phyloP scores from a whole-genome alignment of 257 asterid genomes.

The Linaria vulgaris region DNA sequence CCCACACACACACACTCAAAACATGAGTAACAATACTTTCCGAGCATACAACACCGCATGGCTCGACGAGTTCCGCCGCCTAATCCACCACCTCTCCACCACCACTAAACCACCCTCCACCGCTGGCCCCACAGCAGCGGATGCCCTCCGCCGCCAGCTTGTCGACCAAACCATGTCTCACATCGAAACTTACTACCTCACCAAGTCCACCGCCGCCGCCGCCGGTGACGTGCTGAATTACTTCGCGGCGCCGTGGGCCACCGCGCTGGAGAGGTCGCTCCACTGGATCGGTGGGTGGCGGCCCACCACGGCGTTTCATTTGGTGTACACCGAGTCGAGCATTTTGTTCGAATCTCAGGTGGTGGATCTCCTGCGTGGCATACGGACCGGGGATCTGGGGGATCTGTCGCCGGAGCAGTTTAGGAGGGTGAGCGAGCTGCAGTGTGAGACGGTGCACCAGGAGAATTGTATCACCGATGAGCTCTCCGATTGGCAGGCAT shows the following conservation, averaged over 20 bases:
- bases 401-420: conserved; percentile 72
- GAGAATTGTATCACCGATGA: conserved; percentile 62
- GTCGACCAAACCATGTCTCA: conserved; percentile 46
- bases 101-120: conserved; percentile 36
- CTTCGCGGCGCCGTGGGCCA: conserved; percentile 60
- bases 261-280: conserved; percentile 65
- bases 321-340: conserved; percentile 75
- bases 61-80: conserved; percentile 48
- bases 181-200: conserved; percentile 51
- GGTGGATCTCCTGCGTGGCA: conserved; percentile 59
- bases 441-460: conserved; percentile 60
- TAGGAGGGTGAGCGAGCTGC: conserved; percentile 78
- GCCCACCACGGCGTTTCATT: conserved; percentile 84
- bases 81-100: conserved; percentile 42
- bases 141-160: conserved; percentile 29
- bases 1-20: not conserved
- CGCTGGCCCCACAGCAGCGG: conserved; percentile 35
- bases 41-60: conserved; percentile 55
- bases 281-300: conserved; percentile 92
- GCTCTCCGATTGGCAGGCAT: conserved; percentile 78
- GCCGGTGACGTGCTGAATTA: conserved; percentile 46
- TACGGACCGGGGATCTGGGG: conserved; percentile 71
- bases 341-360: conserved; percentile 72
- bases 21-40: conserved; percentile 26
- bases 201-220: conserved; percentile 44